Percentiles rank a stretch among this genome's conserved stretches.
These are phyloP conservation scores for Leccinum griseonigrum DNA, from an alignment of 1,284 basidiomycete genomes.

Conservation along the genomic window DNA sequence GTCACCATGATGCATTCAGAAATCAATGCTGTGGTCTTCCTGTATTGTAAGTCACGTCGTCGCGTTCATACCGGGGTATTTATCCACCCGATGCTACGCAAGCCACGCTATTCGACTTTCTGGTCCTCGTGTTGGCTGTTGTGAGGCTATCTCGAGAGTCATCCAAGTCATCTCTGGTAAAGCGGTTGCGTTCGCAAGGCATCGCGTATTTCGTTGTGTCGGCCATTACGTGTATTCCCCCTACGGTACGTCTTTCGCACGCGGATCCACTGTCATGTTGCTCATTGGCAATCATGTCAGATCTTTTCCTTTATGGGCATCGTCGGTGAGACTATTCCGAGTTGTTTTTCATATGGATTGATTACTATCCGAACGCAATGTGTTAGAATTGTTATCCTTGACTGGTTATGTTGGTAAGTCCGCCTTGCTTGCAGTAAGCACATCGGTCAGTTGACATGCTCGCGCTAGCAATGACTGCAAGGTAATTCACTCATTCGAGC, in stretches of 20 bases:
- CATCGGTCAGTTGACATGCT: background rate
- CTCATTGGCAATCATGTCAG: constrained; percentile 3
- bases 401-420: constrained; percentile 9
- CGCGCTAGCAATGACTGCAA: constrained; percentile 9
- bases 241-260: constrained; percentile 11
- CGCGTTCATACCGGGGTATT: background rate
- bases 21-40: constrained; percentile 8
- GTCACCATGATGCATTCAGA: background rate
- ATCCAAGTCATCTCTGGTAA: constrained; percentile 17
- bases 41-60: constrained; percentile 17
- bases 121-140: constrained; percentile 19
- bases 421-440: background rate
- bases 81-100: background rate
- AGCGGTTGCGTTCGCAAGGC: constrained; percentile 17
- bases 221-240: constrained; percentile 11
- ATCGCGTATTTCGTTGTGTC: constrained; percentile 20
- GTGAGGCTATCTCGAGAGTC: constrained; percentile 12
- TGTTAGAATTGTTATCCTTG: constrained; percentile 3
- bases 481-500: constrained; percentile 2
- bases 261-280: background rate
- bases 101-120: constrained; percentile 22
- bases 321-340: background rate
- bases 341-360: background rate
- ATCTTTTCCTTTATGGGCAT: constrained; percentile 10
- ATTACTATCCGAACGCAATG: background rate